These are phyloP conservation scores for Botryosphaeria dothidea DNA, from an alignment of 2,329 filamentous ascomycete species.

Conservation along the genomic window DNA sequence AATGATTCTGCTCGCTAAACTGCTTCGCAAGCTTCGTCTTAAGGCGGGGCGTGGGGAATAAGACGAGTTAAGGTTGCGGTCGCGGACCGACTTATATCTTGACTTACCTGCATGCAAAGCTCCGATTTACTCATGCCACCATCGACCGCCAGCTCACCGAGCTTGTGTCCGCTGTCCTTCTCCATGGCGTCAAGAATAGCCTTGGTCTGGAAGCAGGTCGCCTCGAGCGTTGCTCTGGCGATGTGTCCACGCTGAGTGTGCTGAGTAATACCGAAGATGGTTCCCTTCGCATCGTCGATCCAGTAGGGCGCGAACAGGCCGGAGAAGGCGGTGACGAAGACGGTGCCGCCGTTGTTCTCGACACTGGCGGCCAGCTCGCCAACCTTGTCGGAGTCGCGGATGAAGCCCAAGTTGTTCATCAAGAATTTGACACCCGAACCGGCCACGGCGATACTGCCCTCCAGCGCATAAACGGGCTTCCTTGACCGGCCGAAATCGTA, in stretches of 20 bases:
- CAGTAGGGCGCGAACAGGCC: slow-evolving; percentile 91
- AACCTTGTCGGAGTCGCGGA: slow-evolving; percentile 63
- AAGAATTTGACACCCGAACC: slow-evolving; percentile 74
- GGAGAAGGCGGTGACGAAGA: slow-evolving; percentile 87
- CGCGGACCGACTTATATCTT: slow-evolving; percentile 1
- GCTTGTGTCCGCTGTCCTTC: slow-evolving; percentile 74
- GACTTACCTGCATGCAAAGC: slow-evolving; percentile 72
- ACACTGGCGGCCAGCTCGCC: slow-evolving; percentile 65
- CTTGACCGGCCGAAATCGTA: slow-evolving; percentile 73
- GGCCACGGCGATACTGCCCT: slow-evolving; percentile 81
- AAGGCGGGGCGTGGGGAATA: background rate
- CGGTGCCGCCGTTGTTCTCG: slow-evolving; percentile 76
- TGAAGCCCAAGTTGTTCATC: slow-evolving; percentile 66
- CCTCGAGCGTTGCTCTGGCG: slow-evolving; percentile 84
- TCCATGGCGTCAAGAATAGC: slow-evolving; percentile 92
- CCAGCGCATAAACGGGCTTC: slow-evolving; percentile 75
- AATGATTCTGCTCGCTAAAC: background rate
- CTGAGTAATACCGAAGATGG: slow-evolving; percentile 82
- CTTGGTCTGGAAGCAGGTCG: slow-evolving; percentile 89
- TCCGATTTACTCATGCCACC: slow-evolving; percentile 88
- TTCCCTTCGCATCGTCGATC: slow-evolving; percentile 91
- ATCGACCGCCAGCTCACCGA: slow-evolving; percentile 78
- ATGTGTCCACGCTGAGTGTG: slow-evolving; percentile 85
- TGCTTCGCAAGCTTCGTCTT: background rate
- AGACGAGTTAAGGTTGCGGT: slow-evolving; percentile 17